Evolutionary conservation across 495 filamentous ascomycete genomes (phyloP).

Genomic region (Neurospora sp.): DNA sequence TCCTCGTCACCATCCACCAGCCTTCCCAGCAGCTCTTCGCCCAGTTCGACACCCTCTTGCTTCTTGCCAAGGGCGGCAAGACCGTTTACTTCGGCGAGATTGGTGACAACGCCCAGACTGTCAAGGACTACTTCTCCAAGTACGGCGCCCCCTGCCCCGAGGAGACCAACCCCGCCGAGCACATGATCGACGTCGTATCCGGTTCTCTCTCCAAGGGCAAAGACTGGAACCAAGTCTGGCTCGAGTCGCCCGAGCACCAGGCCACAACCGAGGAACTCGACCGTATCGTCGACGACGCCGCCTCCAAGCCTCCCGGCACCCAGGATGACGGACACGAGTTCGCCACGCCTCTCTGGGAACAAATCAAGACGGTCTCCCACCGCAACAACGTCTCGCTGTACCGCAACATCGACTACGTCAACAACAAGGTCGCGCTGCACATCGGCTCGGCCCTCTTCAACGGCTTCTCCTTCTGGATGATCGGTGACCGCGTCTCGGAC

Average conservation of each 20-base stretch:
- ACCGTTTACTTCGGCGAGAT: conserved; percentile 59
- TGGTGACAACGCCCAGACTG: conserved; percentile 27
- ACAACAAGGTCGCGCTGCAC: conserved; percentile 42
- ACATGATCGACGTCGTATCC: conserved; percentile 79
- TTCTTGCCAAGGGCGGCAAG: conserved; percentile 56
- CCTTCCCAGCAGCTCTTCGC: conserved; percentile 63
- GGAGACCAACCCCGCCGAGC: conserved; percentile 66
- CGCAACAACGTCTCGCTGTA: conserved; percentile 66
- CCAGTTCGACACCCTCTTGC: conserved; percentile 60
- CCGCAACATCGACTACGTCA: conserved; percentile 62
- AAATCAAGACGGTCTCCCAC: conserved; percentile 34
- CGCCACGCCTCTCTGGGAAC: conserved; percentile 22
- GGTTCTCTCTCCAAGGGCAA: conserved; percentile 42
- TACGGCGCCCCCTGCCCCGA: conserved; percentile 59
- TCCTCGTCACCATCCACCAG: conserved; percentile 69
- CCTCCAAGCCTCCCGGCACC: conserved; percentile 16
- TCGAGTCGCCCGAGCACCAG: conserved; percentile 52
- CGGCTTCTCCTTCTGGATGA: conserved; percentile 67
- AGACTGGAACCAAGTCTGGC: conserved; percentile 75
- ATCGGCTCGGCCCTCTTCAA: conserved; percentile 48
- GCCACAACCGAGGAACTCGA: conserved; percentile 53
- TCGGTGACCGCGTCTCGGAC: conserved; percentile 51
- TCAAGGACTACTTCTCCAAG: conserved; percentile 39
- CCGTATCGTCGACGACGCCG: conserved; percentile 37
- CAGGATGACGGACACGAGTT: conserved; percentile 24